Evolutionary conservation across 176 grass and related monocot genomes (phyloP).

Genomic region (Carex myosuroides): DNA sequence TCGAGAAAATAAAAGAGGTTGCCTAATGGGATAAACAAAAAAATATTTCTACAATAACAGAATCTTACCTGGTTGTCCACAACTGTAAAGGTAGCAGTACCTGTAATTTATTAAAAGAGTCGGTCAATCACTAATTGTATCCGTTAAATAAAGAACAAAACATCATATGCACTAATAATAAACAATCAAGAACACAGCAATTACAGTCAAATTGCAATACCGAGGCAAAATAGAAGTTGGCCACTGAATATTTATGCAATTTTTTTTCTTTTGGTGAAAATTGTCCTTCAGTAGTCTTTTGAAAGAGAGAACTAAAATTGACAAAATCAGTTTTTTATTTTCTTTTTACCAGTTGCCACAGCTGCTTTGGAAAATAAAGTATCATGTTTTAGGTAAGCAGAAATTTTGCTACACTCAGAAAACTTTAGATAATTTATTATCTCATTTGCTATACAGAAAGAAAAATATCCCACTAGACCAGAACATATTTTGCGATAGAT

Average conservation of each 20-base stretch:
- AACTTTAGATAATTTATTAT: neutral
- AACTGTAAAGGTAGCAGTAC: constrained; percentile 31
- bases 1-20: neutral
- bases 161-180: neutral
- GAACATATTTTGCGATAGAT: neutral
- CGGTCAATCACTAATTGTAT: neutral
- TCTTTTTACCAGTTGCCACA: neutral
- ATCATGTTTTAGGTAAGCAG: neutral
- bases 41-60: neutral
- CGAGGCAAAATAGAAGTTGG: neutral
- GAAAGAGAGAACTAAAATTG: neutral
- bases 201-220: neutral
- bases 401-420: neutral
- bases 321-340: neutral
- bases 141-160: neutral
- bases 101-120: constrained; percentile 14
- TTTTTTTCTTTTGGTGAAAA: neutral
- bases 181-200: neutral
- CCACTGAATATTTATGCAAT: neutral
- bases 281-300: neutral
- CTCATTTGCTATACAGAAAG: neutral
- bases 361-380: neutral
- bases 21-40: neutral
- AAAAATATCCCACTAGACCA: neutral
- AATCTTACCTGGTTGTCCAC: constrained; percentile 23